Percentiles rank a stretch among this genome's conserved stretches.
Conservation (phyloP, 2,329 filamentous ascomycete genomes). For the Metarhizium album region DNA sequence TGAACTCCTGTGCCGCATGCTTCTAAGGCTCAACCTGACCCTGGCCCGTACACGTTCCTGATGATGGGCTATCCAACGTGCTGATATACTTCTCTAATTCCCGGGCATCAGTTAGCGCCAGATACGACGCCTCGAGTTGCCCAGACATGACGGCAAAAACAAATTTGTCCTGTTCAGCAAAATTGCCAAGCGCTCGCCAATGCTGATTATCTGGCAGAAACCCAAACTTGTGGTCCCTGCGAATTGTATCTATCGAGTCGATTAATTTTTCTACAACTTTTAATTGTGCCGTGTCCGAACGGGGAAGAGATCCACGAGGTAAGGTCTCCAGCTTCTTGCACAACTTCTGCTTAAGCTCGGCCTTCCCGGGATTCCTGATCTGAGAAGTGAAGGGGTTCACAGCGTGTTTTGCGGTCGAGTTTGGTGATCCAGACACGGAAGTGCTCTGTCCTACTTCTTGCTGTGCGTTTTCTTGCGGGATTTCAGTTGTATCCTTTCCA, state of each 20-base stretch:
- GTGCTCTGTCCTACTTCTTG: not conserved
- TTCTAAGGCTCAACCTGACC: not conserved
- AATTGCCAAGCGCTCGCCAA: conserved; percentile 21
- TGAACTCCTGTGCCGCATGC: not conserved
- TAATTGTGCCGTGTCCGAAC: not conserved
- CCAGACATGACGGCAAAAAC: conserved; percentile 19
- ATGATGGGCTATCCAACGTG: conserved; percentile 15
- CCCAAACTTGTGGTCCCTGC: conserved; percentile 15
- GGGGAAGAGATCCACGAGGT: not conserved
- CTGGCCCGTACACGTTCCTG: conserved; percentile 15
- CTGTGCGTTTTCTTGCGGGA: not conserved
- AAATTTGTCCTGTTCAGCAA: conserved; percentile 20
- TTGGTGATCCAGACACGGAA: not conserved
- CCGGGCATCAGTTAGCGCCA: conserved; percentile 17
- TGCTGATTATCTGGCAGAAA: conserved; percentile 23
- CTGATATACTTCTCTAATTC: conserved; percentile 17
- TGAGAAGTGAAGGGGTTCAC: conserved; percentile 3
- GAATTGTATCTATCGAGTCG: conserved; percentile 15
- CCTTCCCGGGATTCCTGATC: conserved; percentile 10
- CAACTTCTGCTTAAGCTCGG: conserved; percentile 15
- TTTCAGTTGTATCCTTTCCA: conserved; percentile 9
- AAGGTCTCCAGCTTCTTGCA: conserved; percentile 1
- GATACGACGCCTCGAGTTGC: conserved; percentile 14
- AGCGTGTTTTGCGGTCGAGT: not conserved
- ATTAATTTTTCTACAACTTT: conserved; percentile 13